These are phyloP conservation scores for Cladophialophora chaetospira DNA, from an alignment of 2,329 filamentous ascomycete species.

Conservation along the genomic window DNA sequence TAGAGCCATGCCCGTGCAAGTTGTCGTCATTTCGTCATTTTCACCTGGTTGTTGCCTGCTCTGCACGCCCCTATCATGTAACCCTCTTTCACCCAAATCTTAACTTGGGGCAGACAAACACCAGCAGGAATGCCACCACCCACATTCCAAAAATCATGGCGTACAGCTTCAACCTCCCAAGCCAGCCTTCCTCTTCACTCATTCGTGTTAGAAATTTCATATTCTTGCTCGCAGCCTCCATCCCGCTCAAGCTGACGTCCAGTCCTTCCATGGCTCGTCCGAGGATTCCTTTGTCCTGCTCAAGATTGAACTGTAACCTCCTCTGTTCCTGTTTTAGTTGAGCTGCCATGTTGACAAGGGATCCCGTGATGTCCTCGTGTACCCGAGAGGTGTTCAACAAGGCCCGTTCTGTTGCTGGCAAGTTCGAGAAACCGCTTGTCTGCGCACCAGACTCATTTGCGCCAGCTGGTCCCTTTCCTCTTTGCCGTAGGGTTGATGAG, in stretches of 20 bases:
- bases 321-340: conserved; percentile 37
- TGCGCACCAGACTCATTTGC: conserved; percentile 24
- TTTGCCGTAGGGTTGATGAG: conserved; percentile 28
- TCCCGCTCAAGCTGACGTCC: conserved; percentile 71
- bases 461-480: conserved; percentile 16
- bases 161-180: conserved; percentile 80
- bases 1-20: neutral
- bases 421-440: conserved; percentile 37
- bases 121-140: conserved; percentile 74
- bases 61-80: neutral
- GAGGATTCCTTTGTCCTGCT: conserved; percentile 66
- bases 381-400: conserved; percentile 76
- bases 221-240: conserved; percentile 72
- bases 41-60: neutral
- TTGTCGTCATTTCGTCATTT: neutral
- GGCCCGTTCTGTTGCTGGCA: conserved; percentile 64
- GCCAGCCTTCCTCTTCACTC: conserved; percentile 88
- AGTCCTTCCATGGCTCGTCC: conserved; percentile 72
- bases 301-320: conserved; percentile 30
- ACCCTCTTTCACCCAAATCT: conserved; percentile 57
- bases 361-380: conserved; percentile 79
- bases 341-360: conserved; percentile 76
- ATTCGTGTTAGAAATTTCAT: conserved; percentile 78
- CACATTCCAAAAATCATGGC: conserved; percentile 80
- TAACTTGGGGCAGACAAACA: conserved; percentile 85